phyloP scores from a whole-genome alignment of 2,329 filamentous ascomycete genomes.

The Fusarium sp. region DNA sequence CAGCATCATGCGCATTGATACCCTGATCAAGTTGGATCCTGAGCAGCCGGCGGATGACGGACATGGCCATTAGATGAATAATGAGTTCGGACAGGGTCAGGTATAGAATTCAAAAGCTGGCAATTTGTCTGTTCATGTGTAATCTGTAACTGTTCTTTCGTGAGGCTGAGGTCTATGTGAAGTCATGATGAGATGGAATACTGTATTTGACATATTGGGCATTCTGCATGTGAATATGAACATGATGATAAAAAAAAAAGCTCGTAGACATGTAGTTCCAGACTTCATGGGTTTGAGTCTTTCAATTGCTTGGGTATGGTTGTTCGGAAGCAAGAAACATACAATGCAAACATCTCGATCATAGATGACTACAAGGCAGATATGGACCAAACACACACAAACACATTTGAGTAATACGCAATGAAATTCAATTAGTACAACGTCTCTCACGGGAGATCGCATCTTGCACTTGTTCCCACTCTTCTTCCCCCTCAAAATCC shows the following conservation, averaged over 20 bases:
- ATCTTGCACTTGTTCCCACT: conserved; percentile 24
- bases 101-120: conserved; percentile 43
- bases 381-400: not conserved
- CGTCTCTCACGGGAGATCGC: conserved; percentile 28
- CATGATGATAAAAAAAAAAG: not conserved
- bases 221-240: not conserved
- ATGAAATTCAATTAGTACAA: conserved; percentile 41
- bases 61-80: conserved; percentile 75
- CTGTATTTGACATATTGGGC: not conserved
- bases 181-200: not conserved
- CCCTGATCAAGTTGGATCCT: conserved; percentile 96
- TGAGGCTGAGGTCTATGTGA: not conserved
- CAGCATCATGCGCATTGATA: conserved; percentile 99
- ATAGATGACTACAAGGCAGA: not conserved
- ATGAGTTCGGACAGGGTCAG: conserved; percentile 39
- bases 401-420: conserved; percentile 6
- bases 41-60: conserved; percentile 82
- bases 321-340: not conserved
- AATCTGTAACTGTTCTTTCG: conserved; percentile 15
- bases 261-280: not conserved
- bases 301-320: not conserved
- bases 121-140: conserved; percentile 37
- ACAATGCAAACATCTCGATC: not conserved
- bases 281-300: not conserved
- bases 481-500: conserved; percentile 14